Conservation (phyloP, 495 filamentous ascomycete genomes). For the Aspergillus coremiiformis region DNA sequence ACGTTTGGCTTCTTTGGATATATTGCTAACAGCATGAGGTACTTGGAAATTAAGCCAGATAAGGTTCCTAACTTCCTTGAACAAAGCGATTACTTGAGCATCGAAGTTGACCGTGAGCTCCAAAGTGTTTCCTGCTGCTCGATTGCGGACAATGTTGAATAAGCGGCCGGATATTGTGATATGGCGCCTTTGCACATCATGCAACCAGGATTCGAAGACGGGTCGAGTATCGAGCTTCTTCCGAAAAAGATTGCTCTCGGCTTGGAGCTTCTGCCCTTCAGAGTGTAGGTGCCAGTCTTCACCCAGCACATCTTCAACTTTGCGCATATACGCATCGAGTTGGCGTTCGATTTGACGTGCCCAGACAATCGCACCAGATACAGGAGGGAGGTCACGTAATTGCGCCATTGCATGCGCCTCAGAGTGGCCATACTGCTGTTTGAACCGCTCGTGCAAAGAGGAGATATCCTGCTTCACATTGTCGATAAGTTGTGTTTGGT, state of each 20-base stretch:
- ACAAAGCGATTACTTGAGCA: conserved; percentile 89
- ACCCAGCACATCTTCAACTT: conserved; percentile 91
- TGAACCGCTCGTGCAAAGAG: conserved; percentile 90
- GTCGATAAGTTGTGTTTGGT: conserved; percentile 93
- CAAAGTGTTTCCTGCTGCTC: conserved; percentile 74
- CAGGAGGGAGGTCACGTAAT: conserved; percentile 86
- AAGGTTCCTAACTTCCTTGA: conserved; percentile 97
- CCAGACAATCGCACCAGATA: conserved; percentile 96
- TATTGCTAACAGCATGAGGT: conserved; percentile 86
- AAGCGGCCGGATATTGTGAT: conserved; percentile 86
- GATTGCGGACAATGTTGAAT: conserved; percentile 81
- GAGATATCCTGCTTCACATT: conserved; percentile 94
- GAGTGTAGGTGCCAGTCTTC: conserved; percentile 88
- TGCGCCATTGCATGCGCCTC: conserved; percentile 98
- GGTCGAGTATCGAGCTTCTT: conserved; percentile 91
- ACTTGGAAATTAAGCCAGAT: conserved; percentile 89
- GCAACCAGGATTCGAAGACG: conserved; percentile 91
- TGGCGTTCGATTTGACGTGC: conserved; percentile 94
- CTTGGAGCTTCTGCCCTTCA: conserved; percentile 88
- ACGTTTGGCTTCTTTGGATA: conserved; percentile 92
- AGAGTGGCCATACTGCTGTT: conserved; percentile 95
- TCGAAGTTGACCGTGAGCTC: conserved; percentile 96
- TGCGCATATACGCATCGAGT: conserved; percentile 91
- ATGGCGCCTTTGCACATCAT: conserved; percentile 77
- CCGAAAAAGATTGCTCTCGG: conserved; percentile 81